A percentile compares a stretch with the other conserved stretches of the same genome.
These are phyloP conservation scores for Vaccinium macrocarpon DNA, from an alignment of 148 eudicot species.

Conservation along the genomic window DNA sequence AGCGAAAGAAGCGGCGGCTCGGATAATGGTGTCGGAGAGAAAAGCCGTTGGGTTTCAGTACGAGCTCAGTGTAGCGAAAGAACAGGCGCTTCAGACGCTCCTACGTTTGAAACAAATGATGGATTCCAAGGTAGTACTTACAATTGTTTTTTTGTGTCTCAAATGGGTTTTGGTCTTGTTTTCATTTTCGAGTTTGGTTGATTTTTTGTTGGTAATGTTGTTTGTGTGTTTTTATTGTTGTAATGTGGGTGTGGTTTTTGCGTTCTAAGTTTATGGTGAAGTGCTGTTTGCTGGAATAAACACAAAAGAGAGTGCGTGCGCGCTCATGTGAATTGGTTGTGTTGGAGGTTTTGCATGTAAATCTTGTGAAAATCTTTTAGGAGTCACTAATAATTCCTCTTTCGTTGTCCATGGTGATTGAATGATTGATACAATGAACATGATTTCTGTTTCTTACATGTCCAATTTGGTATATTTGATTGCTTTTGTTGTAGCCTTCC, in stretches of 20 bases:
- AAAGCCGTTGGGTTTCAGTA: slow-evolving; percentile 50
- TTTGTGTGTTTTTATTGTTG: neutral
- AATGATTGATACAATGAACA: neutral
- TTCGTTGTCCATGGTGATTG: neutral
- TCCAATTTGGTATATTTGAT: neutral
- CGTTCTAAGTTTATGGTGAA: neutral
- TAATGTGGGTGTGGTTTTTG: neutral
- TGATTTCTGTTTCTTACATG: neutral
- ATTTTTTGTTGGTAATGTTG: neutral
- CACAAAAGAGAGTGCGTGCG: no score
- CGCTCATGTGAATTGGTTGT: neutral
- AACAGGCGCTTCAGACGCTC: slow-evolving; percentile 66
- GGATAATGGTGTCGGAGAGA: slow-evolving; percentile 68
- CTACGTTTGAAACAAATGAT: slow-evolving; percentile 65
- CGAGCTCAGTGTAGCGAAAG: slow-evolving; percentile 58
- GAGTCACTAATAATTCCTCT: neutral
- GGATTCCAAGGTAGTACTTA: slow-evolving; percentile 54
- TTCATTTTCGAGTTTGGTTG: neutral
- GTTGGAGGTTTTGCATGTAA: neutral
- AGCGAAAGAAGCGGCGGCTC: slow-evolving; percentile 69
- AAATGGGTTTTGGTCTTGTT: slow-evolving; percentile 21
- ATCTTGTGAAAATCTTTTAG: neutral
- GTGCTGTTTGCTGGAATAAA: neutral
- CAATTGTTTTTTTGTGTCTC: neutral
- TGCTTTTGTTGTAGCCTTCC: neutral